Percentiles rank a stretch among this genome's conserved stretches.
These are phyloP conservation scores for Nephelium lappaceum DNA, from an alignment of 345 rosid genomes.

Conservation along the genomic window DNA sequence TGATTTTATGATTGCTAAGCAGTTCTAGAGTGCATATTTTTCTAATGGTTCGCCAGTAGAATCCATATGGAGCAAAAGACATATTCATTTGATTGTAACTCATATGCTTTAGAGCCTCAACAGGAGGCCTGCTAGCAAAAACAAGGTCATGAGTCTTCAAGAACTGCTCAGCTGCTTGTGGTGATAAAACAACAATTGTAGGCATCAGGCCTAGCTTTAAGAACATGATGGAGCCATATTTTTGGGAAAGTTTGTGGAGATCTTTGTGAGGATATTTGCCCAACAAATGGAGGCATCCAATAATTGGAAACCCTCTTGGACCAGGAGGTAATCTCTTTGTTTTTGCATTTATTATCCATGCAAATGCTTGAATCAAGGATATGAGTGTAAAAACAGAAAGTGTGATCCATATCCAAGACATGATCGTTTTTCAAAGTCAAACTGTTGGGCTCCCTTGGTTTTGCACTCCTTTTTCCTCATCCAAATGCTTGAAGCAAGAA, in stretches of 20 bases:
- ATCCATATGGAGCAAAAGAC: background rate
- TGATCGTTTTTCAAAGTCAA: background rate
- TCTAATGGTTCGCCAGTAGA: constrained; percentile 27
- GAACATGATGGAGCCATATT: constrained; percentile 2
- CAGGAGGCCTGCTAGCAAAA: constrained; percentile 32
- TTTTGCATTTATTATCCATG: background rate
- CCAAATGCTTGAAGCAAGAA: too few relatives aligned
- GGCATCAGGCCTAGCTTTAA: constrained; percentile 29
- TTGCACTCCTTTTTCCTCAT: too few relatives aligned
- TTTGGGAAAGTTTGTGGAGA: constrained; percentile 29
- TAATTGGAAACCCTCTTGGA: constrained; percentile 17
- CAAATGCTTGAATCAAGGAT: constrained; percentile 11
- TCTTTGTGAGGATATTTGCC: constrained; percentile 42
- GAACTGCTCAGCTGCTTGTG: constrained; percentile 33
- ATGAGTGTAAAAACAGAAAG: background rate
- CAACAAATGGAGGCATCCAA: background rate
- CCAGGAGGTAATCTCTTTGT: constrained; percentile 21
- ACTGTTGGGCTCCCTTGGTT: too few relatives aligned
- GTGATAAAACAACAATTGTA: constrained; percentile 17
- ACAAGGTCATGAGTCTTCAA: constrained; percentile 37
- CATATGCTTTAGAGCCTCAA: constrained; percentile 23
- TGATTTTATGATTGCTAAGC: constrained; percentile 30
- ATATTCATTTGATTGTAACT: background rate
- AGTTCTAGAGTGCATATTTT: constrained; percentile 40
- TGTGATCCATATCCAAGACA: constrained; percentile 2